Base-by-base conservation (phyloP, 805 yeast species). In the Wickerhamiella parazyma region DNA sequence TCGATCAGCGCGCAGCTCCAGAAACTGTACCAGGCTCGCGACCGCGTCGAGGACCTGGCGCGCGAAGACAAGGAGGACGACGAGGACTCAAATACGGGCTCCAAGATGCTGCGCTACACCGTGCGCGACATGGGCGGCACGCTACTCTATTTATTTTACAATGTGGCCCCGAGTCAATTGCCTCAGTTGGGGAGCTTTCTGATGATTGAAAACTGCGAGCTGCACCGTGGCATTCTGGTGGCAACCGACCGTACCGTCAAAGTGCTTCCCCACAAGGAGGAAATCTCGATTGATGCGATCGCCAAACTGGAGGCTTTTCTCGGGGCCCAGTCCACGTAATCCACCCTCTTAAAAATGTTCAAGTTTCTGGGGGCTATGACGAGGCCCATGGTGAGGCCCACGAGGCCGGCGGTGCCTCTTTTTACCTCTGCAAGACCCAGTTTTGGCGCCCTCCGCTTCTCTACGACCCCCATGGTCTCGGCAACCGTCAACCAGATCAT, bases 401-500 rank as follows among this genome's bases (percentile, higher is more conserved):
- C 8, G 31, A 11, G 31, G 21, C 20, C 20, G 10, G 2, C 19
- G 3, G 12, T 33, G 12, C 14, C n/a, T n/a, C 36, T 21, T n/a
- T 19, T 33, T 16, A 33, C 5, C n/a, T n/a, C n/a, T n/a, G n/a
- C n/a, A n/a, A n/a, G n/a, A n/a, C n/a, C n/a, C n/a, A n/a, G n/a
- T n/a, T n/a, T n/a, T n/a, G n/a, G n/a, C n/a, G n/a, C n/a, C n/a
- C n/a, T n/a, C n/a, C n/a, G 9, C 21, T 29, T 18, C 18, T 16
- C 18, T 8, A 21, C 25, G 33, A 19, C 22, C 4, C 39, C 19
- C 16, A 22, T 35, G n/a, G 22, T 48, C 22, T 52, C 52, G 28
- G 57, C 56, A 5, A 54, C 57, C 7, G 47, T 61, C 33, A 61
- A 61, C 49, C 65, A 61, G 53, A 57, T 57, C 40, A 51, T 54